Percentiles rank a stretch among this genome's conserved stretches.
Evolutionary conservation across 805 yeast species (phyloP).

Genomic region (Starmerella stigmatis): DNA sequence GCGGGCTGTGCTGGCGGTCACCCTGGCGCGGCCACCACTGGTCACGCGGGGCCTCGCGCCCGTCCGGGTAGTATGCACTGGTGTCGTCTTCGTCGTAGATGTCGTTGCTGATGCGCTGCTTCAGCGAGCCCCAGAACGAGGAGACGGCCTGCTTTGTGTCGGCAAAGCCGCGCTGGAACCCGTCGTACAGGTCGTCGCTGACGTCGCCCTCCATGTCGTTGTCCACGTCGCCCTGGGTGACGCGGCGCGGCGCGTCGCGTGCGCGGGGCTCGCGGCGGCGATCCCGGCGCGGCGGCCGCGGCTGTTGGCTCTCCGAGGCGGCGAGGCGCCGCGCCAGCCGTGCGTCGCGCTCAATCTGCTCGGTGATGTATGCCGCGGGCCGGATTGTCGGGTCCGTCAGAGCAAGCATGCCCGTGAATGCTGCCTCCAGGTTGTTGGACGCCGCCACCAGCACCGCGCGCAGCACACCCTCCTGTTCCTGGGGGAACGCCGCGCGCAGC

Average conservation of each 20-base stretch:
- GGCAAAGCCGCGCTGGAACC: conserved; percentile 18
- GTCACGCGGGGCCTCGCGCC: conserved; percentile 11
- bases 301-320: conserved; percentile 8
- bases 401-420: conserved; percentile 77
- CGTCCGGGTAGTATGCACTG: conserved; percentile 5
- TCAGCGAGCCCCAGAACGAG: conserved; percentile 22
- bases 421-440: conserved; percentile 66
- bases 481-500: conserved; percentile 78
- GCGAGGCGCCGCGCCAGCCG: conserved; percentile 71
- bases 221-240: conserved; percentile 14
- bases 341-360: conserved; percentile 65
- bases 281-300: conserved; percentile 1
- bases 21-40: conserved; percentile 13
- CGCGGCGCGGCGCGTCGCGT: conserved; percentile 1
- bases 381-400: conserved; percentile 46
- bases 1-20: background rate
- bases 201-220: conserved; percentile 15
- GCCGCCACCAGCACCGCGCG: conserved; percentile 80
- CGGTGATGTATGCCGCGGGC: conserved; percentile 30
- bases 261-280: background rate
- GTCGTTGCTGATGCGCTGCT: conserved; percentile 23
- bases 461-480: conserved; percentile 55
- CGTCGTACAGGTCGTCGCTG: conserved; percentile 19
- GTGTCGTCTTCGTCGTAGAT: conserved; percentile 21
- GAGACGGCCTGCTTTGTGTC: conserved; percentile 23